These are phyloP conservation scores for Chlorella sp. DNA, from an alignment of 139 green algal genomes.

Conservation along the genomic window DNA sequence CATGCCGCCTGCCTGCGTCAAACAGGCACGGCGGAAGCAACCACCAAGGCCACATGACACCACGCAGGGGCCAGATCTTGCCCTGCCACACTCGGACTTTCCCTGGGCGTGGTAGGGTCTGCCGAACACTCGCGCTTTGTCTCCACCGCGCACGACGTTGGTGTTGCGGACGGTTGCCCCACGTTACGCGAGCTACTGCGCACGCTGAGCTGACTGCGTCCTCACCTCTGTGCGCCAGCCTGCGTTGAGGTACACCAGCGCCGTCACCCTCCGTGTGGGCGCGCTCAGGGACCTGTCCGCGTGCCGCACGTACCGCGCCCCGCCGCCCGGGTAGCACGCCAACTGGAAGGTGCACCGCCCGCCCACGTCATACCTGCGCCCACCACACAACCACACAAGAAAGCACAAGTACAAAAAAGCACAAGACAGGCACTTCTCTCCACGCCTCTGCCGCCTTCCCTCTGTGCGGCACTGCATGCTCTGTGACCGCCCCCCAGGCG, in stretches of 20 bases:
- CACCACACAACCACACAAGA: background rate
- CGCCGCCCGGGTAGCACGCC: conserved; percentile 57
- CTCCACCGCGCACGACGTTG: too few species aligned
- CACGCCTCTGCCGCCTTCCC: background rate
- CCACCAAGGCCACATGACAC: background rate
- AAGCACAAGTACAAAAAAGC: background rate
- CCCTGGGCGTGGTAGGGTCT: too few species aligned
- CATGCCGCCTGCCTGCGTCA: conserved; percentile 2
- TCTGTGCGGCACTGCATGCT: too few species aligned
- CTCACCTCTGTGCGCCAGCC: conserved; percentile 30
- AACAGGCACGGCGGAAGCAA: background rate
- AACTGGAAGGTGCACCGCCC: conserved; percentile 56
- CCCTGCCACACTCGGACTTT: too few species aligned
- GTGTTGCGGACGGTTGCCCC: background rate
- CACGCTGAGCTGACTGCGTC: background rate
- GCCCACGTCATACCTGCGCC: conserved; percentile 42
- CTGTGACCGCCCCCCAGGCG: too few species aligned
- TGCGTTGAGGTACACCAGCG: conserved; percentile 65
- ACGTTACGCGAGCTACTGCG: background rate
- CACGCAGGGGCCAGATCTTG: background rate
- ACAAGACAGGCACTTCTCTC: background rate
- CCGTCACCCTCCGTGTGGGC: conserved; percentile 47
- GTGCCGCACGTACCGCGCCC: conserved; percentile 64
- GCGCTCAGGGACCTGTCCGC: conserved; percentile 36
- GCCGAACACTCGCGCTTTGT: too few species aligned